A percentile compares a stretch with the other conserved stretches of the same genome.
Conservation (phyloP, 768 basidiomycete species). For the Suillus ampliporus region DNA sequence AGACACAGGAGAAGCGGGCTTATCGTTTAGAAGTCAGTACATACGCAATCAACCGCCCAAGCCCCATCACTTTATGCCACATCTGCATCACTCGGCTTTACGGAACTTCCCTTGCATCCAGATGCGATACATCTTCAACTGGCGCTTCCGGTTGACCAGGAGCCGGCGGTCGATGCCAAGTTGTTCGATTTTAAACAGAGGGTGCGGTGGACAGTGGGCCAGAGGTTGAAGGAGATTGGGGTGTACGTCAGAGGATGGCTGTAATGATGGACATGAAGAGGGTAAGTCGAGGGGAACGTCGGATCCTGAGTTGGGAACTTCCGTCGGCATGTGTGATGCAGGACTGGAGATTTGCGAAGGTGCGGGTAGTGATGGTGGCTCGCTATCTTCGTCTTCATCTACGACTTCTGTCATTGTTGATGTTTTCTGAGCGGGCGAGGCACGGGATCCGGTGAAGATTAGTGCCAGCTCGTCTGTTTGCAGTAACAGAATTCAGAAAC, state of each 20-base stretch:
- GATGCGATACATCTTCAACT: conserved; percentile 96
- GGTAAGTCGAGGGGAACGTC: not conserved
- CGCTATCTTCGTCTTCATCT: conserved; percentile 38
- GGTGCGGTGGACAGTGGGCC: conserved; percentile 46
- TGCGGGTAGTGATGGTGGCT: conserved; percentile 12
- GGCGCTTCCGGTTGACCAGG: conserved; percentile 91
- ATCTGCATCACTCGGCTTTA: conserved; percentile 42
- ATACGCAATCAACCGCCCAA: not conserved
- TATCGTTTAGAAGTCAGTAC: not conserved
- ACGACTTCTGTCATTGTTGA: conserved; percentile 38
- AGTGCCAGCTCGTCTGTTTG: conserved; percentile 74
- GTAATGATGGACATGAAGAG: conserved; percentile 8
- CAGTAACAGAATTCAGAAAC: not conserved
- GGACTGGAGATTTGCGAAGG: conserved; percentile 7
- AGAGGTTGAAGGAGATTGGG: conserved; percentile 38
- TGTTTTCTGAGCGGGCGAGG: conserved; percentile 39
- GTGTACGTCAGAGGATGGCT: conserved; percentile 38
- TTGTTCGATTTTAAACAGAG: conserved; percentile 80
- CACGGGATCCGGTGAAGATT: conserved; percentile 72
- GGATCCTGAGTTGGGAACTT: conserved; percentile 5
- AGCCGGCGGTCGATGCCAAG: conserved; percentile 90
- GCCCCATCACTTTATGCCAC: not conserved
- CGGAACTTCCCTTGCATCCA: conserved; percentile 92
- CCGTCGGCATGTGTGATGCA: conserved; percentile 16
- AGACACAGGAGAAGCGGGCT: not conserved